Percentiles rank a stretch among this genome's conserved stretches.
Conservation (phyloP, 2,329 filamentous ascomycete genomes). For the Penicillium sp. region DNA sequence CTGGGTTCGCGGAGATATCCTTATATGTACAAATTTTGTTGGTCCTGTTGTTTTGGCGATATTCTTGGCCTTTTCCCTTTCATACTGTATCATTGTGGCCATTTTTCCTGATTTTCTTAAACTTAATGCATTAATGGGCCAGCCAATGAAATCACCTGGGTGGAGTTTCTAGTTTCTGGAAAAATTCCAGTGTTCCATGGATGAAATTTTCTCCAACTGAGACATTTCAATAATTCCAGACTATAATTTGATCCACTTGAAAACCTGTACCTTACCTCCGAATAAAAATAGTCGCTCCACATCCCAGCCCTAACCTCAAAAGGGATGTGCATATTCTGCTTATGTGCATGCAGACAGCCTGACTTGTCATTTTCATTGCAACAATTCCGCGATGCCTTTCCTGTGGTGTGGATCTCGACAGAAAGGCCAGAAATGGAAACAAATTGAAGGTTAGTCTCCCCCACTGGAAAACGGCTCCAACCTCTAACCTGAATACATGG, state of each 20-base stretch:
- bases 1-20: constrained; percentile 7
- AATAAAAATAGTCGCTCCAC: background rate
- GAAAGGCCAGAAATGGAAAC: constrained; percentile 1
- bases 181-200: background rate
- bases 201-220: background rate
- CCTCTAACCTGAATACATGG: background rate
- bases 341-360: background rate
- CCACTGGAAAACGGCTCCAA: background rate
- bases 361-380: background rate
- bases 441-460: constrained; percentile 2
- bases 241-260: background rate
- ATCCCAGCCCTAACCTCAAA: background rate
- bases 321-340: background rate
- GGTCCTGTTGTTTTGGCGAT: constrained; percentile 2
- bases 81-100: background rate
- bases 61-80: background rate
- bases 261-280: background rate
- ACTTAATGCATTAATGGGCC: background rate
- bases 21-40: background rate
- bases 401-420: constrained; percentile 3
- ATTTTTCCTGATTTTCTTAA: background rate
- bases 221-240: background rate
- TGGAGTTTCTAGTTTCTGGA: background rate
- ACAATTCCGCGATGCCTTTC: background rate
- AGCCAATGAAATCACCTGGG: background rate